Conservation (phyloP, 2,329 filamentous ascomycete species). For the Lojkania enalia region DNA sequence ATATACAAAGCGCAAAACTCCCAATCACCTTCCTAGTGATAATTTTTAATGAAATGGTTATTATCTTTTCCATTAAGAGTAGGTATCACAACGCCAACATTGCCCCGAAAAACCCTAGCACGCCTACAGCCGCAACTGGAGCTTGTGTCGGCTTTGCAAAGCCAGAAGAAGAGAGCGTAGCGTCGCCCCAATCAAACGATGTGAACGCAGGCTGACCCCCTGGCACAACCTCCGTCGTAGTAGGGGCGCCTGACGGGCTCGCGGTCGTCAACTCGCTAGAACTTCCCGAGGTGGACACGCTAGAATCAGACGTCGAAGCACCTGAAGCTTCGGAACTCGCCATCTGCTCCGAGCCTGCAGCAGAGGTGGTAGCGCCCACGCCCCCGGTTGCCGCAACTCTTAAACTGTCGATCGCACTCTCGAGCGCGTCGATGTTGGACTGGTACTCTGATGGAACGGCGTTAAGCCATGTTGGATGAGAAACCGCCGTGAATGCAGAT, state of each 20-base stretch:
- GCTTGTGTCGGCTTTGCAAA: slow-evolving; percentile 11
- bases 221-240: neutral
- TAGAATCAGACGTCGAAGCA: neutral
- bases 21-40: too few species aligned
- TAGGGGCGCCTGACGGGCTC: neutral
- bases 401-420: slow-evolving; percentile 27
- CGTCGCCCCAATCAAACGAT: neutral
- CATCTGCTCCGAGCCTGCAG: neutral
- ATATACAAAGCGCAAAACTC: too few species aligned
- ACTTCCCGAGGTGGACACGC: neutral
- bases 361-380: neutral
- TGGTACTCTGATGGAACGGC: slow-evolving; percentile 30
- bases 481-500: slow-evolving; percentile 23
- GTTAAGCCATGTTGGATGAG: slow-evolving; percentile 29
- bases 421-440: slow-evolving; percentile 26
- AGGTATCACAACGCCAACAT: slow-evolving; percentile 11
- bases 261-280: neutral
- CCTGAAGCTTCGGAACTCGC: neutral
- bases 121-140: slow-evolving; percentile 10
- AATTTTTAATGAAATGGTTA: too few species aligned
- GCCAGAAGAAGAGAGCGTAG: slow-evolving; percentile 1
- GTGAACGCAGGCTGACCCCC: neutral
- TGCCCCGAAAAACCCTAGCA: slow-evolving; percentile 12
- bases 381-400: slow-evolving; percentile 13
- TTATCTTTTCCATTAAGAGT: too few species aligned